Conservation (phyloP, 106 monocot genomes). For the Chionographis japonica region DNA sequence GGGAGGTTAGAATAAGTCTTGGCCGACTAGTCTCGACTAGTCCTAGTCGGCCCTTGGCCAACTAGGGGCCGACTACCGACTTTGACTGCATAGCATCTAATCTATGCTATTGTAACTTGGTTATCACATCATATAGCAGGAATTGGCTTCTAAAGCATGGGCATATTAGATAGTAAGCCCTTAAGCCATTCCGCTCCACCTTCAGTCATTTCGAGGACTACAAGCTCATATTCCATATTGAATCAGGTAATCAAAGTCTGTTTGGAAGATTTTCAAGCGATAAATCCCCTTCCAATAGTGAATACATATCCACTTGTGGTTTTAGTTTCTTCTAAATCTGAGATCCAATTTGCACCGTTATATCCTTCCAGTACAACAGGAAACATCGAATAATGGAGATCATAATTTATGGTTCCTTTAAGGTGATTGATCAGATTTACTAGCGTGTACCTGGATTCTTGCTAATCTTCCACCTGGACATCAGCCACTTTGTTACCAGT, state of each 20-base stretch:
- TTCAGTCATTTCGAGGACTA: not conserved
- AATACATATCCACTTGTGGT: not conserved
- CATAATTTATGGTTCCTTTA: conserved; percentile 1
- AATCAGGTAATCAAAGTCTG: not conserved
- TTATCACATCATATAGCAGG: not conserved
- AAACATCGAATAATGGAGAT: not conserved
- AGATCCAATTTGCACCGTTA: not conserved
- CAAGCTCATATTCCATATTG: not conserved
- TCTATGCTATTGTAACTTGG: not conserved
- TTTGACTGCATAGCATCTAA: too few species aligned
- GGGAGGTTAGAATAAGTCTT: too few species aligned
- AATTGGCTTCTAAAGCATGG: not conserved
- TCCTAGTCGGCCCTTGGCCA: too few species aligned
- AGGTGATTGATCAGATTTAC: not conserved
- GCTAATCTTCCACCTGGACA: not conserved
- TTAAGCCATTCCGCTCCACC: not conserved
- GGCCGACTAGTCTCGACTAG: too few species aligned
- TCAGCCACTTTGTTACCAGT: not conserved
- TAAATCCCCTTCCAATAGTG: not conserved
- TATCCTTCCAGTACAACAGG: not conserved
- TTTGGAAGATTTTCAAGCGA: not conserved
- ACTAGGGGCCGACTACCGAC: too few species aligned
- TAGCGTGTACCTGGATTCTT: not conserved
- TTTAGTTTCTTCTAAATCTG: not conserved
- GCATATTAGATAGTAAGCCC: not conserved